Evolutionary conservation across 2,329 filamentous ascomycete genomes (phyloP).

Genomic region (Simplicillium sp.): DNA sequence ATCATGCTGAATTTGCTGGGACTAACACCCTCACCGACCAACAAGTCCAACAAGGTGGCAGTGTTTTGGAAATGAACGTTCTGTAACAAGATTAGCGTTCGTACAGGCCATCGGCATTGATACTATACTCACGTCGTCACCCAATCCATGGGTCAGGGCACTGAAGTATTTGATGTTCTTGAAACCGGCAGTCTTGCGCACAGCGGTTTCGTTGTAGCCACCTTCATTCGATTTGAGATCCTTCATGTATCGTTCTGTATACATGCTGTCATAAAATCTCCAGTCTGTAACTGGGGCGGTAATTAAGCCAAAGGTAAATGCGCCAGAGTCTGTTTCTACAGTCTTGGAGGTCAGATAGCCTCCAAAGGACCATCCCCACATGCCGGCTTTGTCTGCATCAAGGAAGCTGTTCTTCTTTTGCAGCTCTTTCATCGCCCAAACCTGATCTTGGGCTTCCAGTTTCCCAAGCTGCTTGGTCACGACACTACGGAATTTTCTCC

Average conservation of each 20-base stretch:
- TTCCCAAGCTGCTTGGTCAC: slow-evolving; percentile 52
- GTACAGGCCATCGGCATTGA: too few relatives aligned
- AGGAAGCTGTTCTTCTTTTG: slow-evolving; percentile 40
- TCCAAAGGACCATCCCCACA: slow-evolving; percentile 62
- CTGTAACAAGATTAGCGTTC: too few relatives aligned
- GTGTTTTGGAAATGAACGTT: slow-evolving; percentile 64
- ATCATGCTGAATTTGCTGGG: slow-evolving; percentile 54
- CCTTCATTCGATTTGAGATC: slow-evolving; percentile 42
- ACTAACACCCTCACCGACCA: slow-evolving; percentile 49
- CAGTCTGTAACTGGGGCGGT: slow-evolving; percentile 60
- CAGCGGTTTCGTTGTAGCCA: slow-evolving; percentile 52
- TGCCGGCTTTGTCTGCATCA: slow-evolving; percentile 49
- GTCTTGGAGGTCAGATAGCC: slow-evolving; percentile 60
- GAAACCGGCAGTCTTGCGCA: slow-evolving; percentile 50
- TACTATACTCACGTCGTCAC: slow-evolving; percentile 38
- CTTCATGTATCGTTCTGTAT: slow-evolving; percentile 68
- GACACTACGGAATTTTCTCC: slow-evolving; percentile 49
- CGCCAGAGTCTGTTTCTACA: slow-evolving; percentile 49
- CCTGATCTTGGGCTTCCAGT: slow-evolving; percentile 56
- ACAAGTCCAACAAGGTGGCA: slow-evolving; percentile 50
- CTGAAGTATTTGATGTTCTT: slow-evolving; percentile 51
- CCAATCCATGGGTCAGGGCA: slow-evolving; percentile 55
- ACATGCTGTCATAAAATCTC: slow-evolving; percentile 63
- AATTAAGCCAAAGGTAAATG: slow-evolving; percentile 53
- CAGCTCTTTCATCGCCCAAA: slow-evolving; percentile 54